phyloP scores from a whole-genome alignment of 2,329 filamentous ascomycete genomes.

The Beauveria pseudobassiana region DNA sequence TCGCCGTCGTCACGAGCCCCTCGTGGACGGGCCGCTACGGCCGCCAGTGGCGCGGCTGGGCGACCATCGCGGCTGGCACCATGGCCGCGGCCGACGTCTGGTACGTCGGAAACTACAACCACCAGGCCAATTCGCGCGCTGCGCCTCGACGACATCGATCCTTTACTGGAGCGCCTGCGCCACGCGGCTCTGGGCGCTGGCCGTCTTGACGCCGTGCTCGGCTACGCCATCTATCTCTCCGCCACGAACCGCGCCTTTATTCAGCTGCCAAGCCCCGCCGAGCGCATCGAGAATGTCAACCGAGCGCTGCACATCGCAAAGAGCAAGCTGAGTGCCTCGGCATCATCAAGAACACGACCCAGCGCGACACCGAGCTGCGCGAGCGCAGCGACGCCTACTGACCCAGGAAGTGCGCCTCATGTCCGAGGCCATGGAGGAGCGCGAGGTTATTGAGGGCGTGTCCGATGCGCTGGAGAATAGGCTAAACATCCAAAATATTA shows the following conservation, averaged over 20 bases:
- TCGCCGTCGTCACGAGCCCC: conserved; percentile 68
- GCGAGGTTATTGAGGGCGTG: conserved; percentile 64
- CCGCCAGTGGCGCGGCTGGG: conserved; percentile 60
- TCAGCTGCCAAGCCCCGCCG: conserved; percentile 50
- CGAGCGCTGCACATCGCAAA: conserved; percentile 51
- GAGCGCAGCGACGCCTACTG: conserved; percentile 65
- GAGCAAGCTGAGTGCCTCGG: conserved; percentile 65
- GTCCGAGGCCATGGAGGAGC: conserved; percentile 69
- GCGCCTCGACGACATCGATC: conserved; percentile 56
- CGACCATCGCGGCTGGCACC: conserved; percentile 54
- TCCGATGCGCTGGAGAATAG: conserved; percentile 58
- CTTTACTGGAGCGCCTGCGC: conserved; percentile 63
- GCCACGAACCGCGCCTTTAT: conserved; percentile 74
- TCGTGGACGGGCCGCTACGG: conserved; percentile 56
- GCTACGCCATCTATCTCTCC: conserved; percentile 63
- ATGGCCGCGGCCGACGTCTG: conserved; percentile 61
- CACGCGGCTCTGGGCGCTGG: conserved; percentile 57
- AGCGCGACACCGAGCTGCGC: conserved; percentile 66
- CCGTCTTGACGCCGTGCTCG: conserved; percentile 53
- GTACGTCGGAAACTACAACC: conserved; percentile 55
- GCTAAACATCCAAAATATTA: conserved; percentile 55
- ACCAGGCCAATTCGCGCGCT: conserved; percentile 57
- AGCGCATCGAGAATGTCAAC: conserved; percentile 56
- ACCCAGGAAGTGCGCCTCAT: conserved; percentile 64
- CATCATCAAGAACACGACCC: conserved; percentile 72